Evolutionary conservation across 148 eudicot species (phyloP), one percentile per base, ranked within the genome.

Genomic region (Simmondsia chinensis): DNA sequence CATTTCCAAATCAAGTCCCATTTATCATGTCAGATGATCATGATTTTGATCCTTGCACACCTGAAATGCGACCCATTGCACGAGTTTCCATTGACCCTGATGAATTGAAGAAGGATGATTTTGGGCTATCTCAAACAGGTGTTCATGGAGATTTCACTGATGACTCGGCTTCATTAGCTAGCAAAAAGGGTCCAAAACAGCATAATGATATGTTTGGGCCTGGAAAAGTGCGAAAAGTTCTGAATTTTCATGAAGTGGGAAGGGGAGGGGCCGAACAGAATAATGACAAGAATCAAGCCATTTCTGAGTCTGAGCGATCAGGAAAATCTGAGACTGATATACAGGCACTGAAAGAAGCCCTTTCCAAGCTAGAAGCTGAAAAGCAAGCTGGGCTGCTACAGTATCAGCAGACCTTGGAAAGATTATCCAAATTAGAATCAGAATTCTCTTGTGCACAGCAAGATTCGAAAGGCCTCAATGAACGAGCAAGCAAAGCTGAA

Each of bases 401-500:
- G 56, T 81, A 73, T 57, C 69, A 73, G 30, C 65, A 80, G 56
- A 75, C 79, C 51, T 53, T 80, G 54, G 77, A 77, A 49, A 80
- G 65, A 33, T 61, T 89, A 47, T 75, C 93, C 4, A 56, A 68
- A 30, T 75, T 80, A 12, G 82, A 80, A 62, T 60, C 66, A 13
- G 94, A 79, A 31, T 49, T 82, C 32, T 64, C 71, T 7, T 62
- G 48, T 52, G 72, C 87, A 15, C 75, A 63, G 48, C 84, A 79
- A 52, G 72, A 72, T 68, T 93, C 84, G 16, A 48, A 43, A 48
- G 73, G 56, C 35, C 59, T 86, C 20, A 60, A 43, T 34, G 72
- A 82, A 48, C 75, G 78, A 58, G 96, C 96, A 20, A 86, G 57
- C 48, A 73, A 49, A 37, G 96, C 89, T 11, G 96, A 89, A 65